These are phyloP conservation scores for Solanum phureja DNA, from an alignment of 257 asterid species.

Conservation along the genomic window DNA sequence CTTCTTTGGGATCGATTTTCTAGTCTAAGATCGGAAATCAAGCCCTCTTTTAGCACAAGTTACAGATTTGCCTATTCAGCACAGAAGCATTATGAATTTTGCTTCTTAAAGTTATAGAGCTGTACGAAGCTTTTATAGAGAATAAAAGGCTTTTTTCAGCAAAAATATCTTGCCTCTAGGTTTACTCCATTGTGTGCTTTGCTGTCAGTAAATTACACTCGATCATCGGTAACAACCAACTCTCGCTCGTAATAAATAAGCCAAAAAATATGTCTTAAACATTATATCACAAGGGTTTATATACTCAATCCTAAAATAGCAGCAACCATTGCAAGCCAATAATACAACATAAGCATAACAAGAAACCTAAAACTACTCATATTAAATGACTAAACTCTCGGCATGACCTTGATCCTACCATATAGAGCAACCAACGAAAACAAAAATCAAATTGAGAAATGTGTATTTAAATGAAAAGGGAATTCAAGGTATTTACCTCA, in stretches of 20 bases:
- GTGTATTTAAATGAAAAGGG: not conserved
- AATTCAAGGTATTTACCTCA: not conserved
- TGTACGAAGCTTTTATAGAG: not conserved
- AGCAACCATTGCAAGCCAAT: not conserved
- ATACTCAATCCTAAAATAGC: not conserved
- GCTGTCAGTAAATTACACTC: not conserved
- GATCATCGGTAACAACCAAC: not conserved
- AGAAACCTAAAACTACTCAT: not conserved
- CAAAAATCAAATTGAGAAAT: not conserved
- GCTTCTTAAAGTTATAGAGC: not conserved
- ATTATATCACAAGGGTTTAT: not conserved
- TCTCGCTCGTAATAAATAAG: not conserved
- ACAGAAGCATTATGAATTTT: not conserved
- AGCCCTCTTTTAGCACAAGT: not conserved
- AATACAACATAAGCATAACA: not conserved
- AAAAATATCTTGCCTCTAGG: not conserved
- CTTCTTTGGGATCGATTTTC: not conserved
- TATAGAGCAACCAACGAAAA: not conserved
- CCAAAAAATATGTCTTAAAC: not conserved
- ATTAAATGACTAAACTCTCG: not conserved
- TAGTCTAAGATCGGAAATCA: not conserved
- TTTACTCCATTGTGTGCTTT: not conserved
- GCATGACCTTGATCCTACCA: not conserved
- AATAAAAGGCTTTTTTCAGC: not conserved
- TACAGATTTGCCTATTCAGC: not conserved